Conservation (phyloP, 441 rosid genomes). For the Arabidopsis hybrid region DNA sequence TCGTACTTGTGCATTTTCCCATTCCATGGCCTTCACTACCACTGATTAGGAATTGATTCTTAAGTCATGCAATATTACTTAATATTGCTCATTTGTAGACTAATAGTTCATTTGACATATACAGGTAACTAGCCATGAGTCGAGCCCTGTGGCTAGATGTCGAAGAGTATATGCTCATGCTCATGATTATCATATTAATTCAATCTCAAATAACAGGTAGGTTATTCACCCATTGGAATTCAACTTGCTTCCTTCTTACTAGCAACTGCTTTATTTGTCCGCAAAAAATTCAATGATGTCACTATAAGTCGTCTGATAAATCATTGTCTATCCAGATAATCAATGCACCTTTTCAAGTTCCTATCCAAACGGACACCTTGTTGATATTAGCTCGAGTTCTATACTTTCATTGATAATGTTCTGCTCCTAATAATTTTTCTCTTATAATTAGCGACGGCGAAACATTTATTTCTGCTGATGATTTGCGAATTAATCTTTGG, state of each 20-base stretch:
- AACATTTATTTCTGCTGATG: conserved; percentile 98
- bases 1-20: conserved; percentile 12
- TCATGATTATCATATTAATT: conserved; percentile 98
- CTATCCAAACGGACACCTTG: background rate
- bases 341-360: background rate
- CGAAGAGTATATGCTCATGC: conserved; percentile 97
- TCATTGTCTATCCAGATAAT: no score
- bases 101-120: conserved; percentile 34
- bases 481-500: conserved; percentile 98
- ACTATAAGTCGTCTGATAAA: background rate
- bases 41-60: conserved; percentile 17
- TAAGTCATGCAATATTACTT: background rate
- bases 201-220: conserved; percentile 96
- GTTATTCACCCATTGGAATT: conserved; percentile 7
- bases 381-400: background rate
- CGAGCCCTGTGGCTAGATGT: conserved; percentile 88
- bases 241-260: background rate
- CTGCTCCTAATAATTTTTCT: conserved; percentile 4
- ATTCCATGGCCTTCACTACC: background rate
- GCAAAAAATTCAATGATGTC: background rate
- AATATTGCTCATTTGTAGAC: conserved; percentile 24
- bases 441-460: conserved; percentile 80
- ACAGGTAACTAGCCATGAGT: conserved; percentile 88
- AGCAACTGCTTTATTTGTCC: background rate
- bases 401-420: conserved; percentile 18